Conservation (phyloP, 1,284 basidiomycete genomes). For the Moesziomyces sp. region DNA sequence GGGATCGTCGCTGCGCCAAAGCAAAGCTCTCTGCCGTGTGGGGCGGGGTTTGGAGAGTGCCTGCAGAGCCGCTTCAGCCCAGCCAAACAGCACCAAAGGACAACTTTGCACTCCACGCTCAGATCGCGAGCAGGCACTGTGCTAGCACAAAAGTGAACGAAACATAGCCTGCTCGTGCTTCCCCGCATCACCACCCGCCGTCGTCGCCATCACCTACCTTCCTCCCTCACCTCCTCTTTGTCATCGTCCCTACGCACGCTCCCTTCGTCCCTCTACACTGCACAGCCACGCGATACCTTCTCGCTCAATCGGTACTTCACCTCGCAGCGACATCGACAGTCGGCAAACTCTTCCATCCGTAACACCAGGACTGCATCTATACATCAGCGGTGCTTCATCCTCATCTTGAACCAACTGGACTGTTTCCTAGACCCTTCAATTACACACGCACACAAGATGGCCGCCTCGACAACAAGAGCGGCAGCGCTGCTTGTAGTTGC, state of each 20-base stretch:
- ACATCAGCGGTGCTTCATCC: background rate
- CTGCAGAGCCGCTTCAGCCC: slow-evolving; percentile 3
- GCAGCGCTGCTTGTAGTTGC: slow-evolving; percentile 13
- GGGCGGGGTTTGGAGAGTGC: slow-evolving; percentile 5
- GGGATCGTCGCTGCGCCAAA: slow-evolving; percentile 11
- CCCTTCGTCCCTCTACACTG: background rate
- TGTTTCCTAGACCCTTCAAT: too few species aligned
- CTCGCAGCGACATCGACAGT: too few species aligned
- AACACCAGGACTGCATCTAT: too few species aligned
- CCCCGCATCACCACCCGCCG: slow-evolving; percentile 11
- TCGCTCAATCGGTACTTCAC: too few species aligned
- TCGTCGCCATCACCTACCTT: slow-evolving; percentile 3
- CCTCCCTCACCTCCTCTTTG: background rate
- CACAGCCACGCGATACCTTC: background rate
- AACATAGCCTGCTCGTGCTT: background rate
- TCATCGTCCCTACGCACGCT: background rate
- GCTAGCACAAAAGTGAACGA: background rate
- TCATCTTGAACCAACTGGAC: too few species aligned
- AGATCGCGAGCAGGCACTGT: background rate
- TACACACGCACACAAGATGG: background rate
- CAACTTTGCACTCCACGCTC: background rate
- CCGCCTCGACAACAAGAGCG: slow-evolving; percentile 13
- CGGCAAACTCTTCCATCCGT: too few species aligned
- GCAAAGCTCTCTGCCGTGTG: background rate
- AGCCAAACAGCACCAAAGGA: slow-evolving; percentile 4